Conservation (phyloP, 1,284 basidiomycete species). For the Pseudozyma sp. region DNA sequence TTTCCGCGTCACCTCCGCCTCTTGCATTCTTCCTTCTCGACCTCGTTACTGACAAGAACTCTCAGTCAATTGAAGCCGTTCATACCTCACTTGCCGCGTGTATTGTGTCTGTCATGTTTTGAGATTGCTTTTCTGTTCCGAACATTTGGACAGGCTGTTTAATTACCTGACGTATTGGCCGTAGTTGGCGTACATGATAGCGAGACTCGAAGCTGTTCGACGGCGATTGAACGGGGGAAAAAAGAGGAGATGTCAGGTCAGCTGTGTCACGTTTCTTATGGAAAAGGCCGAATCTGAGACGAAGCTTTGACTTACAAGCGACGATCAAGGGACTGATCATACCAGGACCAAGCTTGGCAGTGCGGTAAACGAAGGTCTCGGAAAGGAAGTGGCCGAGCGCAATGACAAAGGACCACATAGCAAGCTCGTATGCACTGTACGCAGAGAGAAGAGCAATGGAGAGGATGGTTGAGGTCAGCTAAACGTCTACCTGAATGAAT, state of each 20-base stretch:
- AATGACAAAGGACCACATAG: constrained; percentile 86
- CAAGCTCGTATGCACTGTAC: constrained; percentile 78
- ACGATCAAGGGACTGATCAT: constrained; percentile 85
- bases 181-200: constrained; percentile 34
- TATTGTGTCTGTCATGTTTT: neutral
- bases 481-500: neutral
- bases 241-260: neutral
- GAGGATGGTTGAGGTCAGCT: neutral
- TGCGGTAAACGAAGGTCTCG: constrained; percentile 85
- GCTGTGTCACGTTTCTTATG: neutral
- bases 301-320: constrained; percentile 76
- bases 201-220: constrained; percentile 39
- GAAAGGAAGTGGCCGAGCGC: constrained; percentile 89
- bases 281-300: neutral
- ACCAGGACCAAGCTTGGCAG: constrained; percentile 76
- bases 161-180: constrained; percentile 15
- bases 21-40: no score
- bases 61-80: neutral
- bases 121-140: neutral
- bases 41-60: neutral
- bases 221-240: neutral
- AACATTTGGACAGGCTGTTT: neutral
- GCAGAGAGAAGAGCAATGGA: neutral
- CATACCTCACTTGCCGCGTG: neutral
- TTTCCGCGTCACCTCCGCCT: no score